Evolutionary conservation across 768 basidiomycete species (phyloP).

Genomic region (Amanita phalloides): DNA sequence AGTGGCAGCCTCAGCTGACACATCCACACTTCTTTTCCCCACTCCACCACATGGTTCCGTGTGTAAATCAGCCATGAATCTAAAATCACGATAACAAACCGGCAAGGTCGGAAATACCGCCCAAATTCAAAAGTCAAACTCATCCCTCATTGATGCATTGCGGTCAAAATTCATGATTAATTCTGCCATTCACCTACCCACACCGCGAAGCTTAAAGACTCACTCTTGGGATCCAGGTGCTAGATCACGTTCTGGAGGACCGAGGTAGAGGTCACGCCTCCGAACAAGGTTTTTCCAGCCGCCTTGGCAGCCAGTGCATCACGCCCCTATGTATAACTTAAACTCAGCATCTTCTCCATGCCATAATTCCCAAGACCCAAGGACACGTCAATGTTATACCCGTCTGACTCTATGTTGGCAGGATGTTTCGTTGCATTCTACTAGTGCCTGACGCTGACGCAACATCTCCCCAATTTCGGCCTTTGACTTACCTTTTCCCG

Average conservation of each 20-base stretch:
- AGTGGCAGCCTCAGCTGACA: too few species aligned
- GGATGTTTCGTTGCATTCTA: slow-evolving; percentile 19
- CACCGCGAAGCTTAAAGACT: slow-evolving; percentile 5
- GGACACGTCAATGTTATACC: slow-evolving; percentile 18
- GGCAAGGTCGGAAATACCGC: too few species aligned
- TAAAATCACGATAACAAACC: too few species aligned
- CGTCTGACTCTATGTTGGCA: slow-evolving; percentile 20
- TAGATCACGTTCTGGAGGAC: slow-evolving; percentile 34
- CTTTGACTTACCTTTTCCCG: slow-evolving; percentile 20
- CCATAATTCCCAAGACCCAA: neutral
- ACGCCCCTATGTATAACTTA: slow-evolving; percentile 14
- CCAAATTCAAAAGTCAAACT: too few species aligned
- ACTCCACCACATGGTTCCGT: too few species aligned
- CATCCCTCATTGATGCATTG: slow-evolving; percentile 10
- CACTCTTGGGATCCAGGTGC: slow-evolving; percentile 36
- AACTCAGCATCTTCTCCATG: neutral
- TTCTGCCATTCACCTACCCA: slow-evolving; percentile 9
- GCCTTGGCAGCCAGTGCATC: slow-evolving; percentile 12
- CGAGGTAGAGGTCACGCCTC: slow-evolving; percentile 36
- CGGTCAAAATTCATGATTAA: slow-evolving; percentile 20
- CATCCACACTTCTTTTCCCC: too few species aligned
- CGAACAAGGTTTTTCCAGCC: slow-evolving; percentile 17
- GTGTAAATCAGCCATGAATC: too few species aligned
- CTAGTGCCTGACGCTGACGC: neutral
- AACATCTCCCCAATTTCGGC: neutral